These are phyloP conservation scores for Pyropia yezoensis DNA, from an alignment of 23 red algal genomes.

Conservation along the genomic window DNA sequence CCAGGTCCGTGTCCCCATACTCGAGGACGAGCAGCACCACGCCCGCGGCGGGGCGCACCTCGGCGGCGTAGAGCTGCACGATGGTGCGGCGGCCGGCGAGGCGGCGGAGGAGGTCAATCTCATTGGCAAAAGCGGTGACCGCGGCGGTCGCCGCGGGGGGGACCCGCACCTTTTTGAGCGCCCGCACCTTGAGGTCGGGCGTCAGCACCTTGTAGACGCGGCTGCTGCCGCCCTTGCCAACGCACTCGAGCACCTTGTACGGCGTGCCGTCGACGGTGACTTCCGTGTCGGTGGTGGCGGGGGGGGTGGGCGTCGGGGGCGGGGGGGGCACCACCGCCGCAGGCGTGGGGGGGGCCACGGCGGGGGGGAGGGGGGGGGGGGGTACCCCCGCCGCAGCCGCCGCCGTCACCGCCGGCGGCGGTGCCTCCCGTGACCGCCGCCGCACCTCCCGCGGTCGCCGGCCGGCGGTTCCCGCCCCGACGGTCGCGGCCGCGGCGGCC, in stretches of 20 bases:
- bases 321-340: background rate
- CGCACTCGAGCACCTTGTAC: conserved; percentile 59
- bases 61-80: conserved; percentile 71
- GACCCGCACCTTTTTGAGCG: conserved; percentile 81
- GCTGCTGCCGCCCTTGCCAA: conserved; percentile 82
- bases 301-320: background rate
- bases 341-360: background rate
- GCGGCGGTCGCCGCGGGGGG: conserved; percentile 24
- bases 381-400: background rate
- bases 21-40: conserved; percentile 88
- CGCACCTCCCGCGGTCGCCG: no score
- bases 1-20: conserved; percentile 89
- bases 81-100: conserved; percentile 64
- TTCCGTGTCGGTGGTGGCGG: background rate
- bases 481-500: no score
- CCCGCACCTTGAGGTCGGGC: conserved; percentile 45
- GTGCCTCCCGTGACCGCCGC: no score
- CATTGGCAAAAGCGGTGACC: conserved; percentile 73
- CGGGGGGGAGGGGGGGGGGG: background rate
- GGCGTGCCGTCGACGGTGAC: conserved; percentile 45
- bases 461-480: no score
- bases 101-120: conserved; percentile 64
- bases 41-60: conserved; percentile 56
- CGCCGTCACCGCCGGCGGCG: background rate
- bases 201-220: conserved; percentile 97